These are phyloP conservation scores for Sclerotinia borealis DNA, from an alignment of 2,329 filamentous ascomycete species.

Conservation along the genomic window DNA sequence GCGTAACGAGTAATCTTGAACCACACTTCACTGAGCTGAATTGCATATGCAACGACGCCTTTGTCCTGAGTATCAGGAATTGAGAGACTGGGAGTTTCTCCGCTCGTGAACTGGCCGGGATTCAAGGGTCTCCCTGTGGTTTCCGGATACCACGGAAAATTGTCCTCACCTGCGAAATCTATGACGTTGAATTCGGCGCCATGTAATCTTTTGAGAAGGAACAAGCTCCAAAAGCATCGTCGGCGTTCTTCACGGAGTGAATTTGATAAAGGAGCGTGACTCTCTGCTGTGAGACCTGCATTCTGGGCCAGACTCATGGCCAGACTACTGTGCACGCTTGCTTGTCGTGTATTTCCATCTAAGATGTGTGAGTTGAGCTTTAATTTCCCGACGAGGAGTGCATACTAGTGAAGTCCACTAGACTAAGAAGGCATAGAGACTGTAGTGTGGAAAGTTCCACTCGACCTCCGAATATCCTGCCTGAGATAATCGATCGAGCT, in stretches of 20 bases:
- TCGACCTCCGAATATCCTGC: slow-evolving; percentile 33
- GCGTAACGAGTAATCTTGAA: slow-evolving; percentile 43
- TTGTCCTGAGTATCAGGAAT: slow-evolving; percentile 26
- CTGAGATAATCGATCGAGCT: slow-evolving; percentile 32
- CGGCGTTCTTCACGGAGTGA: slow-evolving; percentile 29
- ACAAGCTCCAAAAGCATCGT: slow-evolving; percentile 33
- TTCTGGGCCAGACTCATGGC: slow-evolving; percentile 41
- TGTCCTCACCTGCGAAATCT: slow-evolving; percentile 34
- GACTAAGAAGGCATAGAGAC: slow-evolving; percentile 35
- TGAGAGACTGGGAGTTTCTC: slow-evolving; percentile 2
- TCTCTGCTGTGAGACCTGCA: slow-evolving; percentile 38
- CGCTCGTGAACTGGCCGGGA: slow-evolving; percentile 13
- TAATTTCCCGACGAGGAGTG: background rate
- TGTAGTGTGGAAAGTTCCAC: slow-evolving; percentile 37
- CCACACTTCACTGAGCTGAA: slow-evolving; percentile 42
- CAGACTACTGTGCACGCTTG: slow-evolving; percentile 39
- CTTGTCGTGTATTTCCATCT: slow-evolving; percentile 42
- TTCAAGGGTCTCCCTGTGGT: slow-evolving; percentile 30
- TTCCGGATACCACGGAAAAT: slow-evolving; percentile 36
- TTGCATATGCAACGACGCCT: slow-evolving; percentile 42
- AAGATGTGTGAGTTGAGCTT: background rate
- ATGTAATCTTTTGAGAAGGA: slow-evolving; percentile 29
- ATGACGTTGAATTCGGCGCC: slow-evolving; percentile 32
- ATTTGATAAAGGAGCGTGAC: slow-evolving; percentile 14
- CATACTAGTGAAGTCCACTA: slow-evolving; percentile 36